Base-by-base conservation (phyloP, 441 rosid species). In the Adansonia gregorii region DNA sequence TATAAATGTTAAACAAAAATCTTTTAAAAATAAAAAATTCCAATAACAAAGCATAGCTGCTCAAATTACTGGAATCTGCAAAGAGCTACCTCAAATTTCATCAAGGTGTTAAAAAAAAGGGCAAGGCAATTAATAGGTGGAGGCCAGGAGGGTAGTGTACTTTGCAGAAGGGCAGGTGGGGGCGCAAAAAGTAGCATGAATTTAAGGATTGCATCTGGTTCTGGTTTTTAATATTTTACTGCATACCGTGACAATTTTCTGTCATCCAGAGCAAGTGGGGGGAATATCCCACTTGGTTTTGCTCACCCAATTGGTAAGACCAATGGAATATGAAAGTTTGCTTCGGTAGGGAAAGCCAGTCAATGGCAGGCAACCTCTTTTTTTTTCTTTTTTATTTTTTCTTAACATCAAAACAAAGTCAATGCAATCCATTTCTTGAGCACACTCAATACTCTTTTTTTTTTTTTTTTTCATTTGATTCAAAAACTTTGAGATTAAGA, bases 241-340 rank as follows among this genome's bases (percentile, higher is more conserved):
- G 41, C 41, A 35, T 35, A 6, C 41, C 41, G 4, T 35, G 41
- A 4, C 4, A 4, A 35, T 35, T 72, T 54, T 15, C 61, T 9
- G 75, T 19, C 63, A 54, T 72, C 4, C 41, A 35, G 41, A 4
- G 41, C 41, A 35, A 35, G 39, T 60, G 41, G 39, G 66, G 27
- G 24, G 75, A 71, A 71, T 71, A n/a, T 71, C 75, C 63, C 49
- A 71, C 63, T 31, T 71, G 48, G 75, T 20, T 54, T 54, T 24
- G 45, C 63, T 71, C 75, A 54, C 48, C 49, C 49, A 52, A 68
- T 46, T 27, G 63, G 63, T 71, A 54, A 71, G 54, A 52, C 43
- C n/a, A 54, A 31, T 3, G 46, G 63, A 71, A 41, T 17, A n/a
- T 52, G 74, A 52, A 14, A 54, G 61, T 49, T 35, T 31, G 24